A percentile compares a stretch with the other conserved stretches of the same genome.
Conservation (phyloP, 2,329 filamentous ascomycete species). For the Aspergillus neoniger region DNA sequence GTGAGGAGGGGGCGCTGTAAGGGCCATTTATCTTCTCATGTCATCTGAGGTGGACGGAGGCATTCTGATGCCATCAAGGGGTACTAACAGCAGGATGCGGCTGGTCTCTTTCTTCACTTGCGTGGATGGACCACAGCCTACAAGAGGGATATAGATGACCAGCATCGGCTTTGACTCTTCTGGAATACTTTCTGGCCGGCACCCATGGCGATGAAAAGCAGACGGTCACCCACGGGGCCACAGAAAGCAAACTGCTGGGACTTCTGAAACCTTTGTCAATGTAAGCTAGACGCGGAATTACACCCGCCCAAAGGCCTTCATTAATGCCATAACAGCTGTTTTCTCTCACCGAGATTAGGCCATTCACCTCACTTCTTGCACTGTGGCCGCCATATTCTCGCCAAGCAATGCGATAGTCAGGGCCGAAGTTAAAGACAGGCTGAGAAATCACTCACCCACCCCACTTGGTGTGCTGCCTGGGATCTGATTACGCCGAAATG, state of each 20-base stretch:
- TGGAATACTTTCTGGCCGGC: too few species aligned
- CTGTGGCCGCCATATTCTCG: not conserved
- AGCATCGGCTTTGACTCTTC: too few species aligned
- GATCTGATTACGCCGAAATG: not conserved
- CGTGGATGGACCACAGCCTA: not conserved
- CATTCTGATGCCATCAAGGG: not conserved
- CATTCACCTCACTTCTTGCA: not conserved
- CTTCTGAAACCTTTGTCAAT: too few species aligned
- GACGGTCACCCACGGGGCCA: too few species aligned
- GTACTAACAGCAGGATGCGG: not conserved
- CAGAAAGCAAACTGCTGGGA: too few species aligned
- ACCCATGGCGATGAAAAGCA: too few species aligned
- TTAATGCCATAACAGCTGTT: not conserved
- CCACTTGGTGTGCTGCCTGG: not conserved
- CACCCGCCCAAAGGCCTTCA: not conserved
- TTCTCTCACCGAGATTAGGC: not conserved
- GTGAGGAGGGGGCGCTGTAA: not conserved
- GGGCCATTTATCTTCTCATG: not conserved
- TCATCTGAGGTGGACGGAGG: not conserved
- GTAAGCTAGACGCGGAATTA: not conserved
- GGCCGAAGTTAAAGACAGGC: not conserved
- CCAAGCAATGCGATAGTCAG: not conserved
- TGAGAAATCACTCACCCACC: not conserved
- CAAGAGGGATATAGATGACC: not conserved
- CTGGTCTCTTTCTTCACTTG: not conserved